These are phyloP conservation scores for Epithemia pelagica DNA, from an alignment of 108 stramenopile genomes.

Conservation along the genomic window DNA sequence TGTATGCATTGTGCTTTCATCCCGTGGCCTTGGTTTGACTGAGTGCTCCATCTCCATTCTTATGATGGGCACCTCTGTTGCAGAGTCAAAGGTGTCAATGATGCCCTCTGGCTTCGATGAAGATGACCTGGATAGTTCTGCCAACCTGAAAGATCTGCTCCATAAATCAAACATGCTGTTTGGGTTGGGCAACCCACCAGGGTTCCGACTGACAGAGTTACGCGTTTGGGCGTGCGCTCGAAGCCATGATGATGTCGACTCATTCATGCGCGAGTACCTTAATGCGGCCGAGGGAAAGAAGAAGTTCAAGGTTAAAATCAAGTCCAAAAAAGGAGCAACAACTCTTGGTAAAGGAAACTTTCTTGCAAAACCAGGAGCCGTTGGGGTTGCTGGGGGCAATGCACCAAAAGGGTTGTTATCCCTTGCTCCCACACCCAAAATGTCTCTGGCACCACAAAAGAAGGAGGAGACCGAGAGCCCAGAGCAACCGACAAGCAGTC, in stretches of 20 bases:
- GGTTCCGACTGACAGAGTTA: conserved; percentile 75
- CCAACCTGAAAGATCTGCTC: conserved; percentile 56
- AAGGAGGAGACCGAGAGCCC: background rate
- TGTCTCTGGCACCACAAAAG: conserved; percentile 6
- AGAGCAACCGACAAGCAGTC: background rate
- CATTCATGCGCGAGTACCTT: conserved; percentile 81
- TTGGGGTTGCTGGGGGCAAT: background rate
- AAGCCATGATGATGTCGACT: conserved; percentile 61
- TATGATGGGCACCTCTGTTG: conserved; percentile 50
- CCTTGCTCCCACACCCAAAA: background rate
- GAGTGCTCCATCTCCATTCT: conserved; percentile 41
- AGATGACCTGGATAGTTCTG: conserved; percentile 34
- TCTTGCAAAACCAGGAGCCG: conserved; percentile 18
- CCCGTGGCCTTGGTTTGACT: conserved; percentile 21
- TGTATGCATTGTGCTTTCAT: conserved; percentile 60
- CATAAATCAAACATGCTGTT: conserved; percentile 59
- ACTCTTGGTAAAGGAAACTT: conserved; percentile 13
- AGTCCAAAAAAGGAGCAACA: conserved; percentile 37
- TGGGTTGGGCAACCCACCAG: conserved; percentile 56
- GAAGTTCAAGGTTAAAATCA: conserved; percentile 80
- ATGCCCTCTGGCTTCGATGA: conserved; percentile 37
- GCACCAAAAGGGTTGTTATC: background rate
- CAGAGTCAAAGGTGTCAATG: conserved; percentile 17
- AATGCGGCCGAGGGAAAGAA: conserved; percentile 70
- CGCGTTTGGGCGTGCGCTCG: conserved; percentile 76